Base-by-base conservation (phyloP, 2,329 filamentous ascomycete species). In the Metarhizium robertsii region DNA sequence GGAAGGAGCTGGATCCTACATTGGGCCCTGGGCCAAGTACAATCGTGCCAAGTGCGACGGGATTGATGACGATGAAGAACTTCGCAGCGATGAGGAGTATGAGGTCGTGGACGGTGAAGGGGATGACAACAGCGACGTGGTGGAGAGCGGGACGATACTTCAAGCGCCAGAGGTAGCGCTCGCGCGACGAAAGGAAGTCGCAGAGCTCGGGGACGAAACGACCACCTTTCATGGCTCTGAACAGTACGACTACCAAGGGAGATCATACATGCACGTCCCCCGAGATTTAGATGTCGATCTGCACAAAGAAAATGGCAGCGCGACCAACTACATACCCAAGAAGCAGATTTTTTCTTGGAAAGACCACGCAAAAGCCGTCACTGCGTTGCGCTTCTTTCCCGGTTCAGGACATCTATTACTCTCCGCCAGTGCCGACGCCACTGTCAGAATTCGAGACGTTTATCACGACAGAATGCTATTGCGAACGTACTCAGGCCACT, bases 251-350 rank as follows among this genome's bases (percentile, higher is more conserved):
- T 99, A 99, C 74, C 88, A 95, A 69, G 94, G 94, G 50, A 80
- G 94, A 61, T 95, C 92, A 38, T 99, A 96, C 69, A 96, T 99
- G 92, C 94, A 99, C 72, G 80, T 97, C 49, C 94, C 94, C 3
- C 91, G 90, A 69, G 92, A 96, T 68, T 75, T 96, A 72, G 89
- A 90, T 66, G 77, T 96, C 68, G 88, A 95, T 67, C 77, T 99
- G 63, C 81, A 79, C 60, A 95, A 94, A 72, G 90, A 95, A 58
- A 70, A 79, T 48, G 89, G 88, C 64, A 91, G 86, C 66, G 72
- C 83, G 67, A 92, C 92, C 67, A 97, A 96, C 70, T 99, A 84
- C 68, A 90, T 95, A 56, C 94, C 94, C 42, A 97, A 96, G 79
- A 97, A 95, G 74, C 79, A 94, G 63, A 79, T 97, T 50, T 87